Conservation (phyloP, 176 grass and related monocot genomes). For the Lolium perenne region DNA sequence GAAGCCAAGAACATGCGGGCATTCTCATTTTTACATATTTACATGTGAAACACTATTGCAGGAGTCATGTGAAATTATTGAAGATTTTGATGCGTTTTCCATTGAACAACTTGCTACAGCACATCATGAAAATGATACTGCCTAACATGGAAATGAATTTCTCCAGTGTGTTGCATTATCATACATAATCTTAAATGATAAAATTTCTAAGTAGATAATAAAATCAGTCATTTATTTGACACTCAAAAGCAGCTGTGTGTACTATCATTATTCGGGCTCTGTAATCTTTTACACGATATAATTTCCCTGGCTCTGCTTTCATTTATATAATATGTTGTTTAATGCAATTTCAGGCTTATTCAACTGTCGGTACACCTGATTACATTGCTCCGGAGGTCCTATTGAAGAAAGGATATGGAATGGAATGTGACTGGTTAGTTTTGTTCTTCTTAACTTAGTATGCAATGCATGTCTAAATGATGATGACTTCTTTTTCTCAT, state of each 20-base stretch:
- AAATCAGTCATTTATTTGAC: constrained; percentile 16
- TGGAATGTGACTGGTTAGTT: constrained; percentile 96
- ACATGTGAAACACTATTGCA: constrained; percentile 14
- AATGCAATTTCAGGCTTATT: constrained; percentile 65
- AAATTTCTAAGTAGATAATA: constrained; percentile 16
- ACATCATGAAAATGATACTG: neutral
- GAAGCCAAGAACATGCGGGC: neutral
- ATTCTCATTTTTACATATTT: neutral
- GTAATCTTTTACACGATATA: neutral
- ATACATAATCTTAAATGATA: neutral
- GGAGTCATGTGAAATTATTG: neutral
- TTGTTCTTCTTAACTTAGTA: constrained; percentile 22
- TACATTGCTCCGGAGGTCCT: constrained; percentile 99
- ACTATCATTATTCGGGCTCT: neutral
- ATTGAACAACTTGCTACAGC: neutral
- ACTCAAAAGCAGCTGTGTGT: neutral
- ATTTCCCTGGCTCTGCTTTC: constrained; percentile 16
- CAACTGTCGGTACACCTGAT: constrained; percentile 96
- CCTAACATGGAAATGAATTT: constrained; percentile 17
- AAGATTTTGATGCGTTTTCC: neutral
- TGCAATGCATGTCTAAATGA: constrained; percentile 4
- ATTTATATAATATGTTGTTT: constrained; percentile 33
- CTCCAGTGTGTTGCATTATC: constrained; percentile 24
- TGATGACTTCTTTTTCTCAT: constrained; percentile 29
- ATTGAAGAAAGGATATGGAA: constrained; percentile 97